Percentiles rank a stretch among this genome's conserved stretches.
Conservation (phyloP, 2,329 filamentous ascomycete species). For the Malbranchea cinnamomea region DNA sequence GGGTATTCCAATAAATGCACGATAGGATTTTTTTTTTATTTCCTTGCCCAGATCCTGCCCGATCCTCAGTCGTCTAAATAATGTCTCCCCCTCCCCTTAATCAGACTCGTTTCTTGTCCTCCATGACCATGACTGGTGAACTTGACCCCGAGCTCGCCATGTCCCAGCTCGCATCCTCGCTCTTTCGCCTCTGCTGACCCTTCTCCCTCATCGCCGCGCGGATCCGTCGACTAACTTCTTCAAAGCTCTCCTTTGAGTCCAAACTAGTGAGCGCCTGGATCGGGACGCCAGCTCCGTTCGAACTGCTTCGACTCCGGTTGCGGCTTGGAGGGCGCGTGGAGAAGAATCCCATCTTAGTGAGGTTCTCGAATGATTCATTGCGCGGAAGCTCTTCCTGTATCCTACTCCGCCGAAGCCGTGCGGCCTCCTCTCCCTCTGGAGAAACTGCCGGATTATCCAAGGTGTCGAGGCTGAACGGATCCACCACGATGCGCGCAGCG, state of each 20-base stretch:
- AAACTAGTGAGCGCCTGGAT: constrained; percentile 55
- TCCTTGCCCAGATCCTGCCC: too few relatives aligned
- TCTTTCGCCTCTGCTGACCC: constrained; percentile 45
- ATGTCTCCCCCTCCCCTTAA: too few relatives aligned
- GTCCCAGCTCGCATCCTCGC: constrained; percentile 28
- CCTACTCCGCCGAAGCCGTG: neutral
- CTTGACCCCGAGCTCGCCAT: constrained; percentile 23
- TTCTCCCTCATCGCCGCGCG: constrained; percentile 69
- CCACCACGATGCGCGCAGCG: constrained; percentile 50
- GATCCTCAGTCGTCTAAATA: too few relatives aligned
- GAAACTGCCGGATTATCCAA: constrained; percentile 11
- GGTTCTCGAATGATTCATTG: constrained; percentile 88
- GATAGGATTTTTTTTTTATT: too few relatives aligned
- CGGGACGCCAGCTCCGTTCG: constrained; percentile 48
- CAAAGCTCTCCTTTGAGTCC: constrained; percentile 55
- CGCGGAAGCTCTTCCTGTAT: constrained; percentile 47
- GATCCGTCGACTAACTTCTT: constrained; percentile 73
- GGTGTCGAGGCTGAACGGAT: constrained; percentile 29
- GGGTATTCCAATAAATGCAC: too few relatives aligned
- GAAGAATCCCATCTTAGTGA: constrained; percentile 78
- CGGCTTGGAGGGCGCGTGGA: constrained; percentile 74
- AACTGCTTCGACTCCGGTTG: constrained; percentile 47
- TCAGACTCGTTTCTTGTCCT: constrained; percentile 22
- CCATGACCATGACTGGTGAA: constrained; percentile 21
- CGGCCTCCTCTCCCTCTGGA: too few relatives aligned